These are phyloP conservation scores for Trichosanthes truncata DNA, from an alignment of 306 rosid species.

Conservation along the genomic window DNA sequence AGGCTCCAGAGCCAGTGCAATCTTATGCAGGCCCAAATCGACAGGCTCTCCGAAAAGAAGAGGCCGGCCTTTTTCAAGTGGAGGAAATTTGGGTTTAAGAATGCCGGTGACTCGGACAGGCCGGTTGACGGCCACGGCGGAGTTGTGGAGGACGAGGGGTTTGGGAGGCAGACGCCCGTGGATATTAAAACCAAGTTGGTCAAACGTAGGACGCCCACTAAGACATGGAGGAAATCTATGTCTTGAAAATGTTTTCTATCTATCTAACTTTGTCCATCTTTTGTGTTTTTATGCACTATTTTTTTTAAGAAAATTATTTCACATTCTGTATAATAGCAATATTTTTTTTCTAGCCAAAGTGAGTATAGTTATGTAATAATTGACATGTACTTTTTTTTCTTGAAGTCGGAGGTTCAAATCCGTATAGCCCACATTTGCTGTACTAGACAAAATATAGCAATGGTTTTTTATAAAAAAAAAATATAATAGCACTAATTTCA, in stretches of 20 bases:
- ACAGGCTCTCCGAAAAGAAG: constrained; percentile 46
- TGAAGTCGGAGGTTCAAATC: too few species aligned
- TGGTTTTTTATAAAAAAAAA: too few species aligned
- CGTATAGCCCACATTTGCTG: too few species aligned
- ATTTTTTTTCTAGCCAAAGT: too few species aligned
- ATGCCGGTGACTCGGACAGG: constrained; percentile 19
- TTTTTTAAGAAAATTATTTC: neutral
- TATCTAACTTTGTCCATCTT: neutral
- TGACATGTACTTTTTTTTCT: too few species aligned
- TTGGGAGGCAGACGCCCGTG: constrained; percentile 49
- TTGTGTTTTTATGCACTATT: neutral
- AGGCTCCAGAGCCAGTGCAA: constrained; percentile 64
- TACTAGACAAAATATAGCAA: too few species aligned
- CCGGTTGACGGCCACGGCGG: constrained; percentile 9
- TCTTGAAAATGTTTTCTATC: constrained; percentile 21
- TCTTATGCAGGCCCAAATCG: constrained; percentile 57
- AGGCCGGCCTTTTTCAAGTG: constrained; percentile 51
- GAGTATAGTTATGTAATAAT: too few species aligned
- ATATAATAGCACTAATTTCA: too few species aligned
- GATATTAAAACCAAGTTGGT: constrained; percentile 46
- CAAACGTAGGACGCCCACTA: constrained; percentile 36
- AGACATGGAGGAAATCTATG: constrained; percentile 62
- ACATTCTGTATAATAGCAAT: neutral
- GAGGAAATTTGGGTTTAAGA: constrained; percentile 49
- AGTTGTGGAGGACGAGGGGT: constrained; percentile 21